These are phyloP conservation scores for Chamaecrista fasciculata DNA, from an alignment of 306 rosid species.

Conservation along the genomic window DNA sequence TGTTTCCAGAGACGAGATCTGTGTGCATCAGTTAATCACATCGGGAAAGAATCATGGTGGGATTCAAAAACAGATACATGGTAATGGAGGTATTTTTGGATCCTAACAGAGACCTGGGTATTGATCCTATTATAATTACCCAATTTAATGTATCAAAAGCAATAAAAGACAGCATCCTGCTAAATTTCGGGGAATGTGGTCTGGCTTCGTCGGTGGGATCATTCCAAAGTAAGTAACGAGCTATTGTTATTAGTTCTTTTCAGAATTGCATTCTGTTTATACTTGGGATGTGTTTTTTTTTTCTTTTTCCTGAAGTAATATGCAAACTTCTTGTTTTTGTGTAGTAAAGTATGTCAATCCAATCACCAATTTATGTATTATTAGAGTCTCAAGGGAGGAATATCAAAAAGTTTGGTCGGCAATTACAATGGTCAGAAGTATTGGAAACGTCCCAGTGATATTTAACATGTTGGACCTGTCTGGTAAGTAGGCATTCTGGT, in stretches of 20 bases:
- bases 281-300: neutral
- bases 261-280: neutral
- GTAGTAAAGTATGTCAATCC: slow-evolving; percentile 79
- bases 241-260: neutral
- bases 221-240: slow-evolving; percentile 48
- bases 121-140: slow-evolving; percentile 65
- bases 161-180: slow-evolving; percentile 64
- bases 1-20: neutral
- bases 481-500: slow-evolving; percentile 44
- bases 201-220: slow-evolving; percentile 75
- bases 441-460: slow-evolving; percentile 59
- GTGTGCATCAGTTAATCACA: neutral
- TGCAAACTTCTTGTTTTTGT: neutral
- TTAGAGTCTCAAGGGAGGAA: slow-evolving; percentile 71
- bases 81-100: slow-evolving; percentile 74
- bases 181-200: slow-evolving; percentile 89
- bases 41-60: slow-evolving; percentile 58
- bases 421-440: slow-evolving; percentile 65
- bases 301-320: neutral
- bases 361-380: slow-evolving; percentile 69
- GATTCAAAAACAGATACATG: slow-evolving; percentile 75
- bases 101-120: slow-evolving; percentile 56
- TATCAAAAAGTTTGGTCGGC: slow-evolving; percentile 77
- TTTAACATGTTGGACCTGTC: slow-evolving; percentile 63
- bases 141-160: slow-evolving; percentile 62